phyloP scores from a whole-genome alignment of 2,329 filamentous ascomycete genomes.

The Paradendryphiella salina region DNA sequence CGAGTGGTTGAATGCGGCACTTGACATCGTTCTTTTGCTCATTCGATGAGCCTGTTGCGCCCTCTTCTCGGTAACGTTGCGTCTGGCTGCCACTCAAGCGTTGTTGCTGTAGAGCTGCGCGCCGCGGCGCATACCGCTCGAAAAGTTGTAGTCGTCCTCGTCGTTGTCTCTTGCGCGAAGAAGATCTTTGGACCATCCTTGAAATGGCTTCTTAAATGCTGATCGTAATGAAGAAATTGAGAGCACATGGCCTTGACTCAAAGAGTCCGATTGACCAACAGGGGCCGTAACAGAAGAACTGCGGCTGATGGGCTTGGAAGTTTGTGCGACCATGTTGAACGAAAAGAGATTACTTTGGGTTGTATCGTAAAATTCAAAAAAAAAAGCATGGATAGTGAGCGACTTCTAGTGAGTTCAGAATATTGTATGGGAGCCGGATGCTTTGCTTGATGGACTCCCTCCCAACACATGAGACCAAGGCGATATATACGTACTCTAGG shows the following conservation, averaged over 20 bases:
- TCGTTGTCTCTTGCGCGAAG: conserved; percentile 38
- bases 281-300: conserved; percentile 9
- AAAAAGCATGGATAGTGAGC: not conserved
- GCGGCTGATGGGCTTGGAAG: conserved; percentile 8
- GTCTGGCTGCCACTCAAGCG: not conserved
- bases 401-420: not conserved
- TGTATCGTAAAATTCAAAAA: not conserved
- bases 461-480: not conserved
- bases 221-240: conserved; percentile 21
- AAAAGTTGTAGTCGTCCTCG: conserved; percentile 47
- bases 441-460: not conserved
- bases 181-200: conserved; percentile 42
- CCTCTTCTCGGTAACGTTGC: not conserved
- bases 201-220: conserved; percentile 41
- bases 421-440: not conserved
- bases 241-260: conserved; percentile 5
- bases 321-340: conserved; percentile 11
- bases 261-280: not conserved
- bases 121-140: conserved; percentile 28
- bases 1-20: not conserved
- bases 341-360: not conserved
- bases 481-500: conserved; percentile 2
- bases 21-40: not conserved
- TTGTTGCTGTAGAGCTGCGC: conserved; percentile 13
- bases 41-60: not conserved